Evolutionary conservation across 2,329 filamentous ascomycete genomes (phyloP), one percentile per base, ranked within the genome.

Genomic region (Dactylellina leptospora): DNA sequence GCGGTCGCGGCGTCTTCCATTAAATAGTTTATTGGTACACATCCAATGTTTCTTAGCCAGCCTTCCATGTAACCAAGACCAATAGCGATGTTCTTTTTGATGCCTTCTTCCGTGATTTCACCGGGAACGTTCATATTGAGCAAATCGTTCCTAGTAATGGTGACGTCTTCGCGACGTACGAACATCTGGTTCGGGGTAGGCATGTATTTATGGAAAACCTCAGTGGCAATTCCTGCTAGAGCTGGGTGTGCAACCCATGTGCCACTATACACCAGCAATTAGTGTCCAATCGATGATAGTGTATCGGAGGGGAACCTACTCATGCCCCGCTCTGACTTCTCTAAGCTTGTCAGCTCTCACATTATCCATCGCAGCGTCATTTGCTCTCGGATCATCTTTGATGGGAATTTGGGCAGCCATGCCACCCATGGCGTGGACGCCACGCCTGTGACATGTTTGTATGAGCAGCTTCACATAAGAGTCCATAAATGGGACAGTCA

Each of bases 341-440:
- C 95, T 92, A 72, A 99, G 86, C 86, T 99, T 99, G 82, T 99
- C 95, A 64, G 91, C 90, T 74, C 92, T 90, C 45, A 99, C 92
- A 73, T 87, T 89, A 75, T 92, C 91, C 93, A 97, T 97, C 75
- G 93, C 93, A 80, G 88, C 89, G 78, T 96, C 92, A 82, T 97
- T 97, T 79, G 93, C 93, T 50, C 86, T 87, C 76, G 88, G 87
- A 82, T 97, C 90, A 80, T 95, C 90, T 85, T 97, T 97, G 85
- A 97, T 97, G 74, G 95, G 95, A 78, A 99, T 99, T 82, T 97
- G 95, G 38, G 95, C 95, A 2, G 93, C 93, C 95, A 99, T 97
- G 75, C 95, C 95, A 76, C 95, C 87, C 95, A 97, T 97, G 75
- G 95, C 95, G 81, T 97, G 95, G n/a, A 97, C 95, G 61, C 93